Evolutionary conservation across 768 basidiomycete species (phyloP).

Genomic region (Gloeopeniophorella convolvens): DNA sequence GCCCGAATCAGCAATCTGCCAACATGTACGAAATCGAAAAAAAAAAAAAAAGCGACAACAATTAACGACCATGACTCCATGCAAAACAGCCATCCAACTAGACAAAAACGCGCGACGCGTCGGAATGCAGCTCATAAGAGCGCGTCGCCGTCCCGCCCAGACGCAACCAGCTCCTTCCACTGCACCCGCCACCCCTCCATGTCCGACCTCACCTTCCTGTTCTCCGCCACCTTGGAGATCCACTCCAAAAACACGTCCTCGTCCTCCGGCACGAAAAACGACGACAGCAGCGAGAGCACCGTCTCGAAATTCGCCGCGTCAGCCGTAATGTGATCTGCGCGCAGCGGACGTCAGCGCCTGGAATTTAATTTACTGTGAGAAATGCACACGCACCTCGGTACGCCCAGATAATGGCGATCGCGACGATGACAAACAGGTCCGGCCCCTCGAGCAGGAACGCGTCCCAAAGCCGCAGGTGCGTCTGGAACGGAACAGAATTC

Average conservation of each 20-base stretch:
- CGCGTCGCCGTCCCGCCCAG: constrained; percentile 55
- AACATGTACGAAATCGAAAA: neutral
- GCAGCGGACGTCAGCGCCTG: neutral
- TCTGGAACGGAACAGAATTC: constrained; percentile 93
- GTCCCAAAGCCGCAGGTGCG: constrained; percentile 93
- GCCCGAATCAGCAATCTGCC: constrained; percentile 4
- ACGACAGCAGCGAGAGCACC: constrained; percentile 83
- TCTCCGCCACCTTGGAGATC: constrained; percentile 55
- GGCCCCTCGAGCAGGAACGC: constrained; percentile 85
- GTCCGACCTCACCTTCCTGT: constrained; percentile 59
- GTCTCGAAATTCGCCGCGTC: constrained; percentile 81
- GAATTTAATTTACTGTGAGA: neutral
- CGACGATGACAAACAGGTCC: constrained; percentile 81
- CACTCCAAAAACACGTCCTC: constrained; percentile 79
- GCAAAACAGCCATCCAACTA: neutral
- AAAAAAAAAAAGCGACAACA: neutral
- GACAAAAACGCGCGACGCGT: neutral
- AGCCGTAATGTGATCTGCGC: constrained; percentile 75
- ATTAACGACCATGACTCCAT: constrained; percentile 9
- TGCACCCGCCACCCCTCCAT: constrained; percentile 76
- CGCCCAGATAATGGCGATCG: constrained; percentile 86
- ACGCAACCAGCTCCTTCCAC: constrained; percentile 65
- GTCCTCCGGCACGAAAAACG: constrained; percentile 90
- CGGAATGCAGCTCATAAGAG: constrained; percentile 58
- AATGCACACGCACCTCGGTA: constrained; percentile 59